phyloP scores from a whole-genome alignment of 176 grass and related monocot species.

The Carex littledalei region DNA sequence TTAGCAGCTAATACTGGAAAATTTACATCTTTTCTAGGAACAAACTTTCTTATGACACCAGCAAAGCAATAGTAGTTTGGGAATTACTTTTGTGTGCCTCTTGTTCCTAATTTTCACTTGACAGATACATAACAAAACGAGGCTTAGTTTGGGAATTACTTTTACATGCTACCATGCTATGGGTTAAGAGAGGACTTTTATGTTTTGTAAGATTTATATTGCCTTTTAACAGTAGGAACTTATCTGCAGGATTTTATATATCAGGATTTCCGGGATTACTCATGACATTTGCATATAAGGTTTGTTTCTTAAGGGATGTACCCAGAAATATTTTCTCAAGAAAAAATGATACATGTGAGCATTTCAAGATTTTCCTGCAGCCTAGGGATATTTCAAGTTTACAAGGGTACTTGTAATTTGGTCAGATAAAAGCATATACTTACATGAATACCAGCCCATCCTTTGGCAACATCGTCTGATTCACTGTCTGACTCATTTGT shows the following conservation, averaged over 20 bases:
- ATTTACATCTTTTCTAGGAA: not conserved
- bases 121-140: not conserved
- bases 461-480: slow-evolving; percentile 49
- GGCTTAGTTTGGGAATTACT: not conserved
- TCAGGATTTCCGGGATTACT: not conserved
- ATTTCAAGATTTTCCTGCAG: not conserved
- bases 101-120: not conserved
- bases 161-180: not conserved
- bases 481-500: slow-evolving; percentile 62
- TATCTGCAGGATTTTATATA: not conserved
- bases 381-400: not conserved
- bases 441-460: slow-evolving; percentile 86
- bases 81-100: not conserved
- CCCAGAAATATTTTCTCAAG: not conserved
- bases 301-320: not conserved
- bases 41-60: not conserved
- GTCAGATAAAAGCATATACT: slow-evolving; percentile 5
- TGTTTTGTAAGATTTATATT: not conserved
- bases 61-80: not conserved
- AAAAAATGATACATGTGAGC: not conserved
- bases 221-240: not conserved
- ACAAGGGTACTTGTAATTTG: not conserved
- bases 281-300: not conserved
- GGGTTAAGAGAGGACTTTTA: not conserved
- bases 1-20: not conserved